A percentile compares a stretch with the other conserved stretches of the same genome.
Evolutionary conservation across 345 rosid genomes (phyloP).

Genomic region (Cardiospermum halicacabum): DNA sequence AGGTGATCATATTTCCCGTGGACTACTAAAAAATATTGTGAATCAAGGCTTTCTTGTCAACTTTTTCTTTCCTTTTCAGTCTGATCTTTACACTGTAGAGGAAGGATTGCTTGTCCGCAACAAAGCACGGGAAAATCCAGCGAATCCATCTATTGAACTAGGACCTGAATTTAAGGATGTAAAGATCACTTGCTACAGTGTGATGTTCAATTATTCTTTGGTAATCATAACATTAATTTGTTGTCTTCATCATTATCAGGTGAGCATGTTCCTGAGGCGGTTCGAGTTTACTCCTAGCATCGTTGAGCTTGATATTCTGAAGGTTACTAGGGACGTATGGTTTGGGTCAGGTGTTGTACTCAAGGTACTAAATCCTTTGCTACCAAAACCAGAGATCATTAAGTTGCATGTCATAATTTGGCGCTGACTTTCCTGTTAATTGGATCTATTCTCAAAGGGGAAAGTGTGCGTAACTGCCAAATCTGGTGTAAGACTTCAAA

Average conservation of each 20-base stretch:
- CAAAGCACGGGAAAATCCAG: slow-evolving; percentile 62
- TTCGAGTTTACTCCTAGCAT: slow-evolving; percentile 92
- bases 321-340: slow-evolving; percentile 91
- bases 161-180: slow-evolving; percentile 99
- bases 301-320: slow-evolving; percentile 81
- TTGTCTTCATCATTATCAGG: slow-evolving; percentile 40
- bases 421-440: background rate
- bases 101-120: slow-evolving; percentile 74
- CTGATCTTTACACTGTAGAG: slow-evolving; percentile 77
- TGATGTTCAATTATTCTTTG: background rate
- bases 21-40: background rate
- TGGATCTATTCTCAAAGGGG: slow-evolving; percentile 39
- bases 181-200: background rate
- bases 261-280: slow-evolving; percentile 71
- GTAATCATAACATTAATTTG: background rate
- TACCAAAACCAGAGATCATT: background rate
- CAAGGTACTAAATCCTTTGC: slow-evolving; percentile 50
- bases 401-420: background rate
- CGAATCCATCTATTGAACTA: slow-evolving; percentile 79
- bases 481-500: slow-evolving; percentile 67
- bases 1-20: slow-evolving; percentile 36
- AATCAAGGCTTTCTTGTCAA: slow-evolving; percentile 10
- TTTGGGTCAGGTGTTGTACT: slow-evolving; percentile 69
- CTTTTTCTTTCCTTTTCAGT: slow-evolving; percentile 33
- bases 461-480: slow-evolving; percentile 67